Evolutionary conservation across 164 flowering plant genomes (phyloP).

Genomic region (Sextonia rubra): DNA sequence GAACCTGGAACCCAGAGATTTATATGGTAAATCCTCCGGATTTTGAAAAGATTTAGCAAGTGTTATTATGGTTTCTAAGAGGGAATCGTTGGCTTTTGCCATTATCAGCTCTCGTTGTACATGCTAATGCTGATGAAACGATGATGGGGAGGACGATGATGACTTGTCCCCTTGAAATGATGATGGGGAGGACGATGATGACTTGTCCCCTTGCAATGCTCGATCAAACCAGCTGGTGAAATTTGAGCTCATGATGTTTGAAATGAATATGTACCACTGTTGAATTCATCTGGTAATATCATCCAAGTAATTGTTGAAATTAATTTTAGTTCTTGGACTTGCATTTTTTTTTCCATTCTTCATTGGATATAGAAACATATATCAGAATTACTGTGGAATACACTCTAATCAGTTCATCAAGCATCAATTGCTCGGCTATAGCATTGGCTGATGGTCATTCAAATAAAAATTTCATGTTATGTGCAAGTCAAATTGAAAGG

Average conservation of each 20-base stretch:
- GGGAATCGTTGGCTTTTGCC: not conserved
- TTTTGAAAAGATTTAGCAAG: not conserved
- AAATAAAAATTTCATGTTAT: no score
- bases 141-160: no score
- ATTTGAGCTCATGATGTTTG: not conserved
- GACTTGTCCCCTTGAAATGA: not conserved
- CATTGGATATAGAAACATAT: not conserved
- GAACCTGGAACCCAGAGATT: slow-evolving; percentile 83
- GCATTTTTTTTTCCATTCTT: no score
- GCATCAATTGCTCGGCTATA: not conserved
- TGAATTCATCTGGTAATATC: not conserved
- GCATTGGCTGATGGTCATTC: not conserved
- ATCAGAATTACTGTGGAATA: not conserved
- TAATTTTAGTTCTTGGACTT: no score
- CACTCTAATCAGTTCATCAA: not conserved
- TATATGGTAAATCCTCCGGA: slow-evolving; percentile 51
- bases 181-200: no score
- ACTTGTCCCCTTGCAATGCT: not conserved
- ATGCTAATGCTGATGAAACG: no score
- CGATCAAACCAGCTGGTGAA: no score
- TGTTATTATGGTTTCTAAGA: not conserved
- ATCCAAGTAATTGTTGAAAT: no score
- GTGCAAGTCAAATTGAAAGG: no score
- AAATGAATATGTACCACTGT: no score
- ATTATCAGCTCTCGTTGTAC: no score